Evolutionary conservation across 2,329 filamentous ascomycete genomes (phyloP), one percentile per base, ranked within the genome.

Genomic region (Xylaria sp.): DNA sequence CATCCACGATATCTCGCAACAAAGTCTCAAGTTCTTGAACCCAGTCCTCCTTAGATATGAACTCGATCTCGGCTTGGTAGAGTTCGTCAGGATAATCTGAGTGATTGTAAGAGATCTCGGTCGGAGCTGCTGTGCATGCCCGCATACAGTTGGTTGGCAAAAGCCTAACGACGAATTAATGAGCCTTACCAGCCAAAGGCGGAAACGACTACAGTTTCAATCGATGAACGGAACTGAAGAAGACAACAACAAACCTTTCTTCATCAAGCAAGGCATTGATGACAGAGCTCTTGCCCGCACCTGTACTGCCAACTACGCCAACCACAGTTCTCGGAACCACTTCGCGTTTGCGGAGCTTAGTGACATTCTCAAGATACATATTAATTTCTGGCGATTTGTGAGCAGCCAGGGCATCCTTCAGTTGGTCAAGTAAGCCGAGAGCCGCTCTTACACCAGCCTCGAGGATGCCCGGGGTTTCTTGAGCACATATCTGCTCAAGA

Each of bases 221-320:
- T 16, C 16, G 16, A 16, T 16, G 16, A 16, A 16, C 16, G 16
- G 16, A 1, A 16, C 16, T 16, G 16, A 16, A 16, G 16, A 16
- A n/a, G n/a, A n/a, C n/a, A n/a, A n/a, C 1, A 13, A 58, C 56
- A 9, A 69, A 71, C n/a, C 79, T 75, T 63, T 87, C 82, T 65
- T 87, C 82, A 35, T 86, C 83, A 0, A 87, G 74, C 39, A 88
- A 67, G 0, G 84, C 84, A 65, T 87, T 88, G 69, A 88, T 85
- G 0, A 87, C 74, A 1, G 80, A 83, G 18, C 79, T 83, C 66
- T 88, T 88, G 0, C 85, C 85, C 1, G 81, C 79, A 0, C 84
- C 84, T 0, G 85, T 87, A 57, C 80, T 83, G 0, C 84, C 85
- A 2, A 85, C 79, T 0, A 88, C 80, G 4, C 83, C 84, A 16